phyloP scores from a whole-genome alignment of 2,329 filamentous ascomycete species.

The Raffaelea albimanens region DNA sequence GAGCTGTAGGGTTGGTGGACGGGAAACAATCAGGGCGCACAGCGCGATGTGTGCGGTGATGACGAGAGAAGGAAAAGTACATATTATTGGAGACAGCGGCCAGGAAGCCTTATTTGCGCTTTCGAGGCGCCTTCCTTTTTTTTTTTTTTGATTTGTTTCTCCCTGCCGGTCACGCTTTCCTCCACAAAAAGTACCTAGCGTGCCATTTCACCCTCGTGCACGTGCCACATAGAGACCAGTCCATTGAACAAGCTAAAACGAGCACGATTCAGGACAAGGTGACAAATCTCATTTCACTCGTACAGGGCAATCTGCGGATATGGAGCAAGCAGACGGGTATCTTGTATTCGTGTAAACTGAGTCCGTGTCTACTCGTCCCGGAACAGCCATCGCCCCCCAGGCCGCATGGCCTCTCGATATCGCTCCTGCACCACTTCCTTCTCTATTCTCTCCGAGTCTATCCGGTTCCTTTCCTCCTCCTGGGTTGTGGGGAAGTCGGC shows the following conservation, averaged over 20 bases:
- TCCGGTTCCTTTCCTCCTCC: conserved; percentile 57
- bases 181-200: conserved; percentile 1
- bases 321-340: no score
- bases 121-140: no score
- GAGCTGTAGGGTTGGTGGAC: no score
- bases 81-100: no score
- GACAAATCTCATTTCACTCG: no score
- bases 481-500: conserved; percentile 85
- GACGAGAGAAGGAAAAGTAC: no score
- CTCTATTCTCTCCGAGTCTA: conserved; percentile 55
- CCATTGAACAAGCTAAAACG: background rate
- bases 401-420: conserved; percentile 71
- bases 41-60: no score
- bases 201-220: background rate
- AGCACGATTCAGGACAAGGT: no score
- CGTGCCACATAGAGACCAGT: background rate
- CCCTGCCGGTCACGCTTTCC: conserved; percentile 1
- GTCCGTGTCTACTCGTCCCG: conserved; percentile 54
- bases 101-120: no score
- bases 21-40: no score
- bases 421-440: conserved; percentile 59
- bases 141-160: no score
- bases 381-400: conserved; percentile 70
- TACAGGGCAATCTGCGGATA: background rate
- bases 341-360: no score